Conservation (phyloP, 2,329 filamentous ascomycete genomes). For the Septoria petroselini region DNA sequence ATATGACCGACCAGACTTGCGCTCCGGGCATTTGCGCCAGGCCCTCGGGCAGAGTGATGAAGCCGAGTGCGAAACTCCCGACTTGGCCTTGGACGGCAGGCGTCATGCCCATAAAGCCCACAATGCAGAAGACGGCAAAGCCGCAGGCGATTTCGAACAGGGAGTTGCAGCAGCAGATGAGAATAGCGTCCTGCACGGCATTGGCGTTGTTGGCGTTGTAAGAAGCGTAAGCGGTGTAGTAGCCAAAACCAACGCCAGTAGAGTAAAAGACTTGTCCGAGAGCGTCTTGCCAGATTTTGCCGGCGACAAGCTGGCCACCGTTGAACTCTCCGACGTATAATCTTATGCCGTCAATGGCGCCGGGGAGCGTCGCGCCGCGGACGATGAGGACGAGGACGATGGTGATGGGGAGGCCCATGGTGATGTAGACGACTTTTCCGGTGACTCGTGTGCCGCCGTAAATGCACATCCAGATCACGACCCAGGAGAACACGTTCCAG, state of each 20-base stretch:
- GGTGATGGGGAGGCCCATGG: conserved; percentile 58
- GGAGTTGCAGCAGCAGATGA: conserved; percentile 47
- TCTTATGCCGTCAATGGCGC: conserved; percentile 52
- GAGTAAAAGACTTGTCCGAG: conserved; percentile 54
- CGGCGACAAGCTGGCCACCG: conserved; percentile 49
- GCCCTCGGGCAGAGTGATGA: conserved; percentile 56
- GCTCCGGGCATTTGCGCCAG: conserved; percentile 56
- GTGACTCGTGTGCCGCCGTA: conserved; percentile 58
- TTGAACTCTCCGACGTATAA: conserved; percentile 52
- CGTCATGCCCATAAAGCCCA: conserved; percentile 46
- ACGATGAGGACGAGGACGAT: conserved; percentile 57
- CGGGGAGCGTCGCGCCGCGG: conserved; percentile 53
- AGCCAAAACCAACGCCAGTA: conserved; percentile 58
- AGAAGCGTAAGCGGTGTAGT: conserved; percentile 58
- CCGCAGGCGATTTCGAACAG: conserved; percentile 55
- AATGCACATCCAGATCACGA: conserved; percentile 59
- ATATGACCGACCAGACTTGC: conserved; percentile 56
- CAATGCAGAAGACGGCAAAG: conserved; percentile 54
- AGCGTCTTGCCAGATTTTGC: conserved; percentile 58
- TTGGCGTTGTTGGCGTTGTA: conserved; percentile 58
- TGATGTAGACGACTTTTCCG: conserved; percentile 60
- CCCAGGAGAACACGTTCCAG: conserved; percentile 59
- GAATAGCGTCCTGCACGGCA: conserved; percentile 54
- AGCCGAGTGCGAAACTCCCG: conserved; percentile 57
- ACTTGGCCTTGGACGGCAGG: conserved; percentile 46